Evolutionary conservation across 495 filamentous ascomycete species (phyloP), one percentile per base, ranked within the genome.

Genomic region (Penicillium mononematosum): DNA sequence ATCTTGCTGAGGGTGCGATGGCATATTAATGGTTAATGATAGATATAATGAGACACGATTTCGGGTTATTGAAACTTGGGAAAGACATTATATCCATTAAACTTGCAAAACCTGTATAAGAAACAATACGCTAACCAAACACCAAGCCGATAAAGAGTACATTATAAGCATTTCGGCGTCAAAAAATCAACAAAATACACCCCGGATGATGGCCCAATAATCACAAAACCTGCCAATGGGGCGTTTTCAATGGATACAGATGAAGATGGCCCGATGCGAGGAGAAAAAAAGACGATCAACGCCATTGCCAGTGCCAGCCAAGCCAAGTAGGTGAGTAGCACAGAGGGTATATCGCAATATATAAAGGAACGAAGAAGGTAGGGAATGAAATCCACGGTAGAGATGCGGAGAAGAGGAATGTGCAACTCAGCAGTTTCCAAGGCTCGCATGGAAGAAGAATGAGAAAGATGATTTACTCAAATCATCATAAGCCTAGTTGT

Each of bases 401-500:
- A 64, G 17, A 27, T 39, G 36, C 9, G 22, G 38, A 43, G 24
- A 31, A 22, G n/a, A 11, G 14, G 39, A 56, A 56, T 25, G 39
- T 56, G 39, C 20, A 41, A 56, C 49, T 22, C 44, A 11, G 45
- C 19, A 19, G 2, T 44, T 29, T 54, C 38, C 7, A 39, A 39
- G 6, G 6, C n/a, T n/a, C 36, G n/a, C 12, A 17, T 11, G 20
- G 25, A 39, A 49, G 50, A 31, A 54, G 50, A 25, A 43, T 41
- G 59, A 50, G 2, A 31, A 56, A 10, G 25, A 20, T 7, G 24
- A 8, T 53, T 22, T 46, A 12, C 59, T 81, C 74, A 88, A 84
- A 92, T 89, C 87, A 94, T 94, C 79, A 93, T 93, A 64, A 96
- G 70, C 73, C 83, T 82, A 55, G 91, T 96, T 66, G 87, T 93